Conservation (phyloP, 257 asterid species). For the Orobanche coerulescens region DNA sequence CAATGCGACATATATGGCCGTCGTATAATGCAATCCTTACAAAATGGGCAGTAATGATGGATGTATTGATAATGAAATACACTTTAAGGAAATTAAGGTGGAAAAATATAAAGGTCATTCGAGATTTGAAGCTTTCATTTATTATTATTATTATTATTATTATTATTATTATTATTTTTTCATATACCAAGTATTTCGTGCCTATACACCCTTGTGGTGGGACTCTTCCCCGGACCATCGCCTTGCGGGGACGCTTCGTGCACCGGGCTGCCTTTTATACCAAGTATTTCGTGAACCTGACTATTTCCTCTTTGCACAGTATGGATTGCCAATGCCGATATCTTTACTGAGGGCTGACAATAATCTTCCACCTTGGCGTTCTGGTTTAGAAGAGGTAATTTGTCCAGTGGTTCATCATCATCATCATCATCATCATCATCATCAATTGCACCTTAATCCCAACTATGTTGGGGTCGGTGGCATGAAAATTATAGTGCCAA, state of each 20-base stretch:
- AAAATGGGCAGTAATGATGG: background rate
- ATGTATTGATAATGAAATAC: background rate
- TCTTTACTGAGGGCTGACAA: conserved; percentile 91
- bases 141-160: background rate
- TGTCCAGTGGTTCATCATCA: too few relatives aligned
- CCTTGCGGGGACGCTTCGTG: too few relatives aligned
- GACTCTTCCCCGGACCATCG: too few relatives aligned
- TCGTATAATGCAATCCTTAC: background rate
- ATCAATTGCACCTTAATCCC: too few relatives aligned
- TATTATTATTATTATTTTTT: too few relatives aligned
- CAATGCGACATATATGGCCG: background rate
- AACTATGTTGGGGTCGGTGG: too few relatives aligned
- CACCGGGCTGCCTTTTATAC: too few relatives aligned
- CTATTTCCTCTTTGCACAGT: conserved; percentile 40
- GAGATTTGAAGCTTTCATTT: conserved; percentile 11
- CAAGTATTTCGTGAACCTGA: conserved; percentile 12
- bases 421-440: too few relatives aligned
- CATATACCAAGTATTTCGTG: too few relatives aligned
- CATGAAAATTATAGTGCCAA: too few relatives aligned
- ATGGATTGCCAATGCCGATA: conserved; percentile 84
- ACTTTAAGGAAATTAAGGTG: background rate
- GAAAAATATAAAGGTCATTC: background rate
- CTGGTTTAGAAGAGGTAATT: conserved; percentile 74
- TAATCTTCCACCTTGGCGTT: conserved; percentile 97
- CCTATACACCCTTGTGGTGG: too few relatives aligned